Conservation (phyloP, 306 rosid genomes). For the Cicer arietinum region DNA sequence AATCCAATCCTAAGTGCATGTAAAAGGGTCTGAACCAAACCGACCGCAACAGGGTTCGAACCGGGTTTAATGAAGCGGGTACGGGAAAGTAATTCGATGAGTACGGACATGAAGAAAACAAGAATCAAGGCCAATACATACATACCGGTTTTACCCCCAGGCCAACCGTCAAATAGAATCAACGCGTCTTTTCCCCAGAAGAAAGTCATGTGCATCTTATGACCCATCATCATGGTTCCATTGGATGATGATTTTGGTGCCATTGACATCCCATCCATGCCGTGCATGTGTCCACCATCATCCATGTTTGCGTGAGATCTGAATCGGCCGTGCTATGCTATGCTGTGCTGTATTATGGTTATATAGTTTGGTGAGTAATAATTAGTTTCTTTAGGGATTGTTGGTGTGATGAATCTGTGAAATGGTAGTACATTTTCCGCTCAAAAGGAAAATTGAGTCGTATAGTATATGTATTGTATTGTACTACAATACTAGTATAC, state of each 20-base stretch:
- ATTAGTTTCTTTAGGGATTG: not conserved
- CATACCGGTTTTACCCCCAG: constrained; percentile 63
- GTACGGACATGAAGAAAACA: constrained; percentile 59
- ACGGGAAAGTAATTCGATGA: constrained; percentile 63
- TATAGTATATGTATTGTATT: not conserved
- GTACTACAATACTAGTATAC: not conserved
- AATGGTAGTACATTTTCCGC: not conserved
- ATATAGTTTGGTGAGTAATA: not conserved
- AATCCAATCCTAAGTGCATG: constrained; percentile 65
- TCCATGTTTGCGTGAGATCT: constrained; percentile 11
- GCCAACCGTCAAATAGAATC: constrained; percentile 73
- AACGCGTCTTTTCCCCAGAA: constrained; percentile 73
- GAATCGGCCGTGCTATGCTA: not conserved
- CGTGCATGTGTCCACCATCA: constrained; percentile 35
- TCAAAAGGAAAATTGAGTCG: not conserved
- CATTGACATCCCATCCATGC: constrained; percentile 39
- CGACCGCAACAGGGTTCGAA: constrained; percentile 44
- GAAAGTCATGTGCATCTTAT: constrained; percentile 81
- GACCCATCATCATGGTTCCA: constrained; percentile 8
- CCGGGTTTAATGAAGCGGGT: constrained; percentile 56
- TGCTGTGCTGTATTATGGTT: not conserved
- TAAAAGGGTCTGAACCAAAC: constrained; percentile 61
- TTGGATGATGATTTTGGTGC: not conserved
- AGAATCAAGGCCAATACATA: constrained; percentile 59
- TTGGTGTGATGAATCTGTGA: not conserved